Base-by-base conservation (phyloP, 805 yeast species). In the Metschnikowia kunwiensis region DNA sequence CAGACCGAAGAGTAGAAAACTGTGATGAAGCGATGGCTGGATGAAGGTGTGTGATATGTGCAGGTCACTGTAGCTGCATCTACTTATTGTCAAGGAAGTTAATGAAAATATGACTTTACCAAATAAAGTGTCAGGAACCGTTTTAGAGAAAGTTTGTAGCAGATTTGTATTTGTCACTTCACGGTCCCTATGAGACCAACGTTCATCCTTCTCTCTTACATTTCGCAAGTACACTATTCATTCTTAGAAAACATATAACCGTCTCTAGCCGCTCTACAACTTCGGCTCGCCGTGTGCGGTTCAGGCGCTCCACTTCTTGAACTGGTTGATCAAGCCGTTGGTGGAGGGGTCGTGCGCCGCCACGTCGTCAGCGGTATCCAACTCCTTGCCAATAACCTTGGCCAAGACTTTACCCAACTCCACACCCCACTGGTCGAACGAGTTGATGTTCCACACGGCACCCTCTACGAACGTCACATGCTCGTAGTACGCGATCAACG, bases 351-450 rank as follows among this genome's bases (percentile, higher is more conserved):
- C 98, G 66, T 93, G 98, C 43, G 78, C 59, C 23, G 69, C 60
- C 38, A 84, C 80, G 40, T 51, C 49, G 37, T 69, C 65, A 30
- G 63, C 58, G 58, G 74, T 77, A 53, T 84, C 85, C 60, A 93
- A 80, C 71, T 93, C 97, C 55, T 77, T 77, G 55, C 94, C 91
- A 58, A 93, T 91, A 42, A 77, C 93, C 81, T 93, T 93, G 60
- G 98, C 98, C 61, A 93, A 79, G 36, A 84, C 94, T 74, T 93
- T 93, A 65, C 98, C 98, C 55, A 93, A 84, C 74, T 93, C 98
- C 57, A 93, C 98, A 69, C 98, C 98, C 96, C 97, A 93, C 75
- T 93, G 98, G 74, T 93, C 98, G 62, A 87, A 93, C 13, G 97
- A 91, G 81, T 93, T 93, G 74, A 93, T 89, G 78, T 94, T 93